phyloP scores from a whole-genome alignment of 202 grass and related monocot species.

The Schoenoplectus triqueter region DNA sequence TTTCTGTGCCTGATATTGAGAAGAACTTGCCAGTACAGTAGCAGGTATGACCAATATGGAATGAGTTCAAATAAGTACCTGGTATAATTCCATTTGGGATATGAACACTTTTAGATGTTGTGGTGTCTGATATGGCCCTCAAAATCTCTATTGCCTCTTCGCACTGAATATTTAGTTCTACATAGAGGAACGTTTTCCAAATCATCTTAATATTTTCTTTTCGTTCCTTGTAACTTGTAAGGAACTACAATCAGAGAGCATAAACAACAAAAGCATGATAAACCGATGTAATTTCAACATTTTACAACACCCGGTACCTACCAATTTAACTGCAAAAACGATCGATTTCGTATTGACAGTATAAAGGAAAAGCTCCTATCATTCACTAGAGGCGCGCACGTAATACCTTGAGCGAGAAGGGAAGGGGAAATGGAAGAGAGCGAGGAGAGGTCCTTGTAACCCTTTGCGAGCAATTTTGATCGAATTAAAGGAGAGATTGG shows the following conservation, averaged over 20 bases:
- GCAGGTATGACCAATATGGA: not conserved
- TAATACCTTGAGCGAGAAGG: conserved; percentile 49
- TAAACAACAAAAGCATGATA: not conserved
- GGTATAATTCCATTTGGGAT: conserved; percentile 37
- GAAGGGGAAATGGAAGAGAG: conserved; percentile 43
- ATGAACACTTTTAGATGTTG: conserved; percentile 33
- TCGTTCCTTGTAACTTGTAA: not conserved
- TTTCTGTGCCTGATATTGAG: not conserved
- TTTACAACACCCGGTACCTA: not conserved
- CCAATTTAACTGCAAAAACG: not conserved
- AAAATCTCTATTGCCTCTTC: conserved; percentile 47
- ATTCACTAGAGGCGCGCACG: too few relatives aligned
- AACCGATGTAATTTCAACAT: not conserved
- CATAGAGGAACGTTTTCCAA: conserved; percentile 1
- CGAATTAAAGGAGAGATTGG: conserved; percentile 42
- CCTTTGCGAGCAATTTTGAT: conserved; percentile 44
- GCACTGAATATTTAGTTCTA: conserved; percentile 40
- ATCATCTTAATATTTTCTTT: not conserved
- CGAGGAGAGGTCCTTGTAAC: conserved; percentile 40
- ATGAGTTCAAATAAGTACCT: conserved; percentile 35
- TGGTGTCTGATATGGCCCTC: conserved; percentile 39
- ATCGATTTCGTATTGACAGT: not conserved
- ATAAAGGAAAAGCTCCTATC: not conserved
- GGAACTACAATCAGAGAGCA: not conserved
- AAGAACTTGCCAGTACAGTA: not conserved